Evolutionary conservation across 345 rosid species (phyloP).

Genomic region (Noccaea bulbosa): DNA sequence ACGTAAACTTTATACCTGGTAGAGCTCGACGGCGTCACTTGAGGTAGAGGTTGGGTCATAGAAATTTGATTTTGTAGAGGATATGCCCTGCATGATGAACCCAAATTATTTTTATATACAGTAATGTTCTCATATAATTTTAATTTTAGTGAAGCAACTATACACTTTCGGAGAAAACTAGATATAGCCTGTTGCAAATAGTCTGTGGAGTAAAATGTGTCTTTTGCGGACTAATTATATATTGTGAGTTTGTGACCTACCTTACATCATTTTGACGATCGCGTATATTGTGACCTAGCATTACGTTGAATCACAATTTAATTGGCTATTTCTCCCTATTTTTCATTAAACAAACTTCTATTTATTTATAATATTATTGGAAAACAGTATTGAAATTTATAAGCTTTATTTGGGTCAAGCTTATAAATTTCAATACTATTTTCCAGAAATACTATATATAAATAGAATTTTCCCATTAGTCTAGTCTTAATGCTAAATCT

Average conservation of each 20-base stretch:
- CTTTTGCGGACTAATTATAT: too few relatives aligned
- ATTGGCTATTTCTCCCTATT: too few relatives aligned
- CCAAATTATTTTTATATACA: neutral
- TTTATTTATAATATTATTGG: neutral
- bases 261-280: too few relatives aligned
- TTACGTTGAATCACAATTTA: neutral
- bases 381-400: neutral
- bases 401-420: neutral
- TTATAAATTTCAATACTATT: neutral
- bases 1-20: constrained; percentile 2
- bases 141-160: too few relatives aligned
- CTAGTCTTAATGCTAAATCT: too few relatives aligned
- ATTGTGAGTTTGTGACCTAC: too few relatives aligned
- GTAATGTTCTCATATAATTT: too few relatives aligned
- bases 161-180: too few relatives aligned
- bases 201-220: too few relatives aligned
- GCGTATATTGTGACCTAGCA: too few relatives aligned
- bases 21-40: neutral
- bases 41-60: neutral
- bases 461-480: neutral
- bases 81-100: neutral
- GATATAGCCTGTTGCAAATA: too few relatives aligned
- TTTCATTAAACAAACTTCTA: neutral
- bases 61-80: neutral
- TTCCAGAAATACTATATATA: neutral